phyloP scores from a whole-genome alignment of 306 rosid species.

The Acacia crassicarpa region DNA sequence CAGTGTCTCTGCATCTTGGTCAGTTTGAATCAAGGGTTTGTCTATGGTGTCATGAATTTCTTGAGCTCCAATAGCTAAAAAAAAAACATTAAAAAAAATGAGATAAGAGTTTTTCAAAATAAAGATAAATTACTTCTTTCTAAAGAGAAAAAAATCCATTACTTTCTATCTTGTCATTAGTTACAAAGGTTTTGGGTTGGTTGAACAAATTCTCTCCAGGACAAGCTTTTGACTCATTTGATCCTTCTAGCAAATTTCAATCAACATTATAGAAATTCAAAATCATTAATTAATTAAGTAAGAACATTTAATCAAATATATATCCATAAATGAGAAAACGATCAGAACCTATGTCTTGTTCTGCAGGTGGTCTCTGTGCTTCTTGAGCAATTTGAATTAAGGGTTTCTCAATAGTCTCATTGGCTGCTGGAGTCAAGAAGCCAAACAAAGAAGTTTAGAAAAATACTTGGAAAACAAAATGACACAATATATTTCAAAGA shows the following conservation, averaged over 20 bases:
- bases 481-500: background rate
- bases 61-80: background rate
- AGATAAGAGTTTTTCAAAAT: no score
- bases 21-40: background rate
- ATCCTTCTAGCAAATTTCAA: background rate
- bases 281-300: background rate
- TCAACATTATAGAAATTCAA: background rate
- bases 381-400: background rate
- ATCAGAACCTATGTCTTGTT: background rate
- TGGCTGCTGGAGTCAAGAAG: background rate
- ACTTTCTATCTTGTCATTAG: background rate
- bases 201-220: background rate
- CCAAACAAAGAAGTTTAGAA: no score
- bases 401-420: background rate
- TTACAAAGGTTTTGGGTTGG: background rate
- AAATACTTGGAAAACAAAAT: background rate
- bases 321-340: background rate
- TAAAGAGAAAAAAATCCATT: background rate
- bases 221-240: background rate
- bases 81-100: background rate
- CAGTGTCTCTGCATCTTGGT: background rate
- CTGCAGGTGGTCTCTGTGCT: background rate
- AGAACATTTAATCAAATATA: background rate
- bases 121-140: background rate
- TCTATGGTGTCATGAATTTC: background rate